These are phyloP conservation scores for Diaporthe citrichinensis DNA, from an alignment of 2,329 filamentous ascomycete genomes.

Conservation along the genomic window DNA sequence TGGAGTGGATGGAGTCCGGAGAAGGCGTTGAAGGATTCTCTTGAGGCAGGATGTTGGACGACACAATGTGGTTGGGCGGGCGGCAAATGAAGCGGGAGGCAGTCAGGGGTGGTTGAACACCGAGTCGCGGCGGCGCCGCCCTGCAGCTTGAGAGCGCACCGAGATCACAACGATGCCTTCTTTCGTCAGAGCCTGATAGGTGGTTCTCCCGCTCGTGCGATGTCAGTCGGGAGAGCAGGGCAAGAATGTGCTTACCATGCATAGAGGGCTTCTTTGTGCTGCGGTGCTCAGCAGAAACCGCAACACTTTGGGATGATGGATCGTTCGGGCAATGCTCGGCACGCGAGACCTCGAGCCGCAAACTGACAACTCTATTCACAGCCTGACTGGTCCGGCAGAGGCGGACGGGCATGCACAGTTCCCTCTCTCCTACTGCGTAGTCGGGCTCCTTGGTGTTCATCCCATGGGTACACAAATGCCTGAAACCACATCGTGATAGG, in stretches of 20 bases:
- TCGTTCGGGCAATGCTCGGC: conserved; percentile 19
- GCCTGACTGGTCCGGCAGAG: conserved; percentile 18
- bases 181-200: conserved; percentile 17
- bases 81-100: conserved; percentile 24
- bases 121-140: conserved; percentile 28
- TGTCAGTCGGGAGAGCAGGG: conserved; percentile 17
- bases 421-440: conserved; percentile 2
- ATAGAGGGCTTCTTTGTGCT: conserved; percentile 16
- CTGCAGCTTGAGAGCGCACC: conserved; percentile 13
- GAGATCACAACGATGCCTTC: conserved; percentile 9
- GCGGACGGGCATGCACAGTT: background rate
- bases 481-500: conserved; percentile 21
- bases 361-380: conserved; percentile 11
- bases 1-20: conserved; percentile 1
- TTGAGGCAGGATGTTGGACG: conserved; percentile 1
- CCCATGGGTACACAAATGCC: conserved; percentile 14
- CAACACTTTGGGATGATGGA: conserved; percentile 1
- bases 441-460: conserved; percentile 13
- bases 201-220: conserved; percentile 15
- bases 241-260: conserved; percentile 30
- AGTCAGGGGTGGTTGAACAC: conserved; percentile 22
- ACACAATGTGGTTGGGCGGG: conserved; percentile 29
- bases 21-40: conserved; percentile 17
- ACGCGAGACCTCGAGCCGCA: conserved; percentile 8
- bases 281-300: conserved; percentile 13